phyloP scores from a whole-genome alignment of 192 early-diverging fungal species.

The Backusella psychrophila region DNA sequence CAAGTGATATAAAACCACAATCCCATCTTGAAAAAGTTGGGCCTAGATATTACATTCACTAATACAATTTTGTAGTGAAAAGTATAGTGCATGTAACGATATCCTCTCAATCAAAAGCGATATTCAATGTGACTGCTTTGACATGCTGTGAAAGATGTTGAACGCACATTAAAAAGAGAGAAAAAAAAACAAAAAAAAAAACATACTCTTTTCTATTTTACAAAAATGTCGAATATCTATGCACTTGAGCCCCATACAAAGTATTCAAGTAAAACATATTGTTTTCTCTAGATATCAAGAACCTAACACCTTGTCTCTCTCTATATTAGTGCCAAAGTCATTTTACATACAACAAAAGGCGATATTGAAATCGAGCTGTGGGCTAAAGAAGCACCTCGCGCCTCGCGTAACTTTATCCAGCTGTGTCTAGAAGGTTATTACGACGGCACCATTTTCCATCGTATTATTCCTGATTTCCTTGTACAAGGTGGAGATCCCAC shows the following conservation, averaged over 20 bases:
- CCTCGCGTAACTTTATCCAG: conserved; percentile 95
- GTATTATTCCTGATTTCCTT: conserved; percentile 87
- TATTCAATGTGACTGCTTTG: too few relatives aligned
- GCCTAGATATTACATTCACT: too few relatives aligned
- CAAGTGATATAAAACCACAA: too few relatives aligned
- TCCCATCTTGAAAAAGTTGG: too few relatives aligned
- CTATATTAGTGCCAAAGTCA: conserved; percentile 61
- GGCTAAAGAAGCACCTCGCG: conserved; percentile 90
- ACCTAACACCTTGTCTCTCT: neutral
- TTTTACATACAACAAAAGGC: conserved; percentile 82
- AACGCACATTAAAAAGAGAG: too few relatives aligned
- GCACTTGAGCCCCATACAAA: conserved; percentile 54
- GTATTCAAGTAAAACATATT: conserved; percentile 28
- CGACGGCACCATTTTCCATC: conserved; percentile 86
- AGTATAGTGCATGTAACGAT: too few relatives aligned
- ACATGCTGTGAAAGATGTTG: too few relatives aligned
- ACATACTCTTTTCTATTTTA: too few relatives aligned
- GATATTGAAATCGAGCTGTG: conserved; percentile 92
- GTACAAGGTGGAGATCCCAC: conserved; percentile 95
- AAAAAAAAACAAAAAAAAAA: too few relatives aligned
- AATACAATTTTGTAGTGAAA: too few relatives aligned
- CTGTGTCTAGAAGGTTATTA: conserved; percentile 91
- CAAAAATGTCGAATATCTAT: conserved; percentile 52
- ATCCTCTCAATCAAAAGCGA: too few relatives aligned
- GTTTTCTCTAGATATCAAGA: neutral